A percentile compares a stretch with the other conserved stretches of the same genome.
Evolutionary conservation across 1,284 basidiomycete species (phyloP).

Genomic region (Moesziomyces globuligerus): DNA sequence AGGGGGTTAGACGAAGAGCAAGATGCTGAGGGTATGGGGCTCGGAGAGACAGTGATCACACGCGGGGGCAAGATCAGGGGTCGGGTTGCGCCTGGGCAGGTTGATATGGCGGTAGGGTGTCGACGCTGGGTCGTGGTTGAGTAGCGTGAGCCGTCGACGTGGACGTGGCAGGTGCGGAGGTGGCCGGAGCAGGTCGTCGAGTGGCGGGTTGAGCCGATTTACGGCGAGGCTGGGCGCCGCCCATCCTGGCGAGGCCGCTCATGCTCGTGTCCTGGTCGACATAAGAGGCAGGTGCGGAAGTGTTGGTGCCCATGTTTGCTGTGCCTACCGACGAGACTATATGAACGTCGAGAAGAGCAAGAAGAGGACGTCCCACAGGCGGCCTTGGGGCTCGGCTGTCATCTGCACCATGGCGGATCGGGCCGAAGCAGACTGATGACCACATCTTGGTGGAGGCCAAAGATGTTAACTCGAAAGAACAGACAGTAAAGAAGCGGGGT

Average conservation of each 20-base stretch:
- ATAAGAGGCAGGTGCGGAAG: conserved; percentile 31
- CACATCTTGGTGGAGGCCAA: no score
- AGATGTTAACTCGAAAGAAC: no score
- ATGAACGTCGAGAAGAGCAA: background rate
- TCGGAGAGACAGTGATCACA: no score
- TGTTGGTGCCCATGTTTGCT: conserved; percentile 24
- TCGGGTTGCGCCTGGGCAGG: background rate
- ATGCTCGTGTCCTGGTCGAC: conserved; percentile 16
- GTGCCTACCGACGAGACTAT: conserved; percentile 1
- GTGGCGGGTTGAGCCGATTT: background rate
- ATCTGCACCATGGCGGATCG: no score
- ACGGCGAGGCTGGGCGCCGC: conserved; percentile 33
- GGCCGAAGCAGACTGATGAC: no score
- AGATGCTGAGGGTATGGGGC: no score
- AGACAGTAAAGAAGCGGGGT: no score
- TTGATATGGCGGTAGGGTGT: conserved; percentile 28
- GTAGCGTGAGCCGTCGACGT: background rate
- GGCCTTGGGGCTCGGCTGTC: no score
- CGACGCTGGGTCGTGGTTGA: conserved; percentile 8
- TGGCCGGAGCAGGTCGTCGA: background rate
- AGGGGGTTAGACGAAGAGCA: no score
- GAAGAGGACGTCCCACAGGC: no score
- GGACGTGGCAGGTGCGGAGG: background rate
- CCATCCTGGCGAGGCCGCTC: conserved; percentile 31
- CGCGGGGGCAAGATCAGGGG: background rate